Base-by-base conservation (phyloP, 768 basidiomycete genomes). In the Pholiota molesta region DNA sequence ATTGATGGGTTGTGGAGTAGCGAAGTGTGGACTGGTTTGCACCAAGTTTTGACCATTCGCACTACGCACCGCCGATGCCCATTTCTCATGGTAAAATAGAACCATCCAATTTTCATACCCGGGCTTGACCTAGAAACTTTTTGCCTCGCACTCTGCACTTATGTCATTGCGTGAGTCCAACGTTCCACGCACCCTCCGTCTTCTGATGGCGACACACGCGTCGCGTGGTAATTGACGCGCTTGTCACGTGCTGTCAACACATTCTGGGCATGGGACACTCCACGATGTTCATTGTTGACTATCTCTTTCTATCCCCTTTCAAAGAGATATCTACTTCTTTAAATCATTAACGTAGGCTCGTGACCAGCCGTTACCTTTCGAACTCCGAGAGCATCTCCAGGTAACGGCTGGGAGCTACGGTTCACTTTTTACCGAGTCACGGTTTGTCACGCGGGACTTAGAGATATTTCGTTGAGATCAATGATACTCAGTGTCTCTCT, bases 201-300 rank as follows among this genome's bases (percentile, higher is more conserved):
- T 21, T 35, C 55, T 16, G 40, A 47, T 19, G 23, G 21, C 11
- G 21, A 33, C 29, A 44, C 39, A 21, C 40, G 37, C 19, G 55
- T 56, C 40, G 55, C 40, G 37, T 55, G n/a, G 5, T 19, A 21
- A 53, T 53, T 53, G 28, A 53, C 54, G 54, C 54, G 54, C 19
- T 1, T 44, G 55, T 56, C 55, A 44, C 47, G 47, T 49, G 47
- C 40, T 23, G 53, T 55, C 53, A 55, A 33, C 33, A 39, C 29
- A 10, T 16, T n/a, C 28, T 6, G 8, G 52, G n/a, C 52, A 31
- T 35, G 35, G 35, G 35, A 37, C n/a, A 44, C n/a, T 21, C 42
- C 23, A 49, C n/a, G 1, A 49, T 26, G n/a, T n/a, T n/a, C n/a
- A n/a, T n/a, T n/a, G n/a, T 26, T 10, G n/a, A n/a, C 3, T 10